Evolutionary conservation across 805 yeast genomes (phyloP), one percentile per base, ranked within the genome.

Genomic region (Candida insectalens): DNA sequence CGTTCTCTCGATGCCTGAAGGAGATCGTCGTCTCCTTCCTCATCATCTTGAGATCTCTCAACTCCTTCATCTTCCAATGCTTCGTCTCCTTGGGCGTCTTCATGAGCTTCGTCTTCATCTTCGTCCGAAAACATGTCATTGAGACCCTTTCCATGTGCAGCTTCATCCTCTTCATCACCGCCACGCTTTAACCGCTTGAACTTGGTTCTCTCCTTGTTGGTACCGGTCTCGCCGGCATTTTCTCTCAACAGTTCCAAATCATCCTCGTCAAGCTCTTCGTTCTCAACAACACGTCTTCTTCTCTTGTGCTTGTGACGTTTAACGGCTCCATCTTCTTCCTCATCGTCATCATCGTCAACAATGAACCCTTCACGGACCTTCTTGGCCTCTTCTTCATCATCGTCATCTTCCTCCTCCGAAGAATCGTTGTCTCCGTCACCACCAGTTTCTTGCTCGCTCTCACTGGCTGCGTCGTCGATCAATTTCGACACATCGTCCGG

Each of bases 201-300:
- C 45, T 74, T 71, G 19, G 67, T 56, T 21, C 57, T 53, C 28
- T 63, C 58, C 21, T 55, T 45, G 7, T 56, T 36, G 22, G 52
- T 55, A 1, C 60, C 46, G 15, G 77, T 71, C n/a, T 74, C 79
- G 25, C 96, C 96, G 0, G 92, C 74, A 54, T 85, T 88, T 59
- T 88, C 97, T 72, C 87, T 70, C 36, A 92, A 66, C 29, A 92
- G 69, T 45, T 89, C 97, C 47, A 92, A 69, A 57, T 92, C 98
- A 59, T 92, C 98, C 56, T 89, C 96, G 50, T 92, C 96, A 34
- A 92, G 67, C 33, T 75, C 81, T 43, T 77, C 87, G 30, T 71
- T 71, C 27, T 67, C 72, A 6, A 64, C 65, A 18, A 42, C 41
- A 20, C 44, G 41, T 51, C 63, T 53, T 51, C 65, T 54, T 57